These are phyloP conservation scores for Kodamaea suecica DNA, from an alignment of 1,139 yeast genomes.

Conservation along the genomic window DNA sequence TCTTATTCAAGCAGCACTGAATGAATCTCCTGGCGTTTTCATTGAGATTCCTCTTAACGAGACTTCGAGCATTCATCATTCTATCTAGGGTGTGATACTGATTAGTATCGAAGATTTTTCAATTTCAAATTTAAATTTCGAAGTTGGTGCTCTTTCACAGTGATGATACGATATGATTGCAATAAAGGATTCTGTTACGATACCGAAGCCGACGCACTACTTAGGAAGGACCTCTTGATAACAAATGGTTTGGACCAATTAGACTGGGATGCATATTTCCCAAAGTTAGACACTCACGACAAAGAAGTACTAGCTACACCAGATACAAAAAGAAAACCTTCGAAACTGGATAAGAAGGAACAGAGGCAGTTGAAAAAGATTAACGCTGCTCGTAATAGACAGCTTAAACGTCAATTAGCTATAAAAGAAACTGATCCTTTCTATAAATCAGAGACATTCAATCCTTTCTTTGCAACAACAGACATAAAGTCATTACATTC, in stretches of 20 bases:
- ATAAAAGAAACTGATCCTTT: slow-evolving; percentile 3
- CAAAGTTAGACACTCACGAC: slow-evolving; percentile 10
- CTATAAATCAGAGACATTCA: slow-evolving; percentile 6
- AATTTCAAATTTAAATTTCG: no score
- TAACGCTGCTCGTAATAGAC: slow-evolving; percentile 22
- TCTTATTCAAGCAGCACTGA: no score
- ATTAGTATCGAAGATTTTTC: no score
- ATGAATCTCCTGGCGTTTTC: no score
- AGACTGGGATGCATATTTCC: slow-evolving; percentile 23
- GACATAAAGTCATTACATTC: slow-evolving; percentile 23
- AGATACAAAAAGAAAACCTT: slow-evolving; percentile 17
- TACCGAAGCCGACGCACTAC: slow-evolving; percentile 2
- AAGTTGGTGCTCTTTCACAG: no score
- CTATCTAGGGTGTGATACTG: no score
- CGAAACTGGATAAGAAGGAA: slow-evolving; percentile 29
- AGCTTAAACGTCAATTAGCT: slow-evolving; percentile 19
- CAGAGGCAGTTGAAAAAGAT: slow-evolving; percentile 30
- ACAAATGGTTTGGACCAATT: slow-evolving; percentile 34
- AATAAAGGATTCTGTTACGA: slow-evolving; percentile 17
- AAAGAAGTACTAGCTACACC: slow-evolving; percentile 9
- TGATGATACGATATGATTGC: slow-evolving; percentile 10
- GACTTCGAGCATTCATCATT: no score
- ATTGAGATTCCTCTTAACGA: no score
- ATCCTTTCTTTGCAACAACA: slow-evolving; percentile 23
- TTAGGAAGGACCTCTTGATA: slow-evolving; percentile 1